These are phyloP conservation scores for Pelargonium citronellum DNA, from an alignment of 441 rosid genomes.

Conservation along the genomic window DNA sequence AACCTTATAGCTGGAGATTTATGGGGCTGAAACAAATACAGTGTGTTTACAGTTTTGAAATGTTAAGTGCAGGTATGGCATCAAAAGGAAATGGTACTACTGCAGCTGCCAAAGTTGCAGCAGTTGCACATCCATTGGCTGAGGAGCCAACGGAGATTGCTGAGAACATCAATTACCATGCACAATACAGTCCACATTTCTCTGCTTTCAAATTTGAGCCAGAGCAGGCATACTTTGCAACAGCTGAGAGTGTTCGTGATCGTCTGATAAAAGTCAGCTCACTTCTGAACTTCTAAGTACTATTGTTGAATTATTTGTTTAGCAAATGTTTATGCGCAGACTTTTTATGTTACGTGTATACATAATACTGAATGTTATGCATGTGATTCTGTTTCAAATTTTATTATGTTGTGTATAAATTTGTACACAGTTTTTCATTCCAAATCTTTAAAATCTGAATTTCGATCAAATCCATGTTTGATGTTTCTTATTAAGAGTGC, in stretches of 20 bases:
- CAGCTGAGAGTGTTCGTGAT: slow-evolving; percentile 89
- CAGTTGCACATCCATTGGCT: slow-evolving; percentile 57
- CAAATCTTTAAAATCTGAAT: too few species aligned
- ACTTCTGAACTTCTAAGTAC: slow-evolving; percentile 3
- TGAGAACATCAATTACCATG: slow-evolving; percentile 73
- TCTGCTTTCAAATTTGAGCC: slow-evolving; percentile 83
- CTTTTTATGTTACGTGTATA: neutral
- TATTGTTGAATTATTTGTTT: neutral
- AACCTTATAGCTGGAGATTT: neutral
- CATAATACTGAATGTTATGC: neutral
- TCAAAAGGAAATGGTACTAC: slow-evolving; percentile 27
- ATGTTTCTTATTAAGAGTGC: slow-evolving; percentile 3
- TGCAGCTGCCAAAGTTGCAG: slow-evolving; percentile 40
- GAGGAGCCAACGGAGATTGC: slow-evolving; percentile 58
- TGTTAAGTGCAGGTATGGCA: slow-evolving; percentile 36
- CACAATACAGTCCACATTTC: slow-evolving; percentile 81
- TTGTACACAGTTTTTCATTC: neutral
- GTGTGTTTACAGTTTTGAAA: neutral
- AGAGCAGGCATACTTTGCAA: slow-evolving; percentile 82
- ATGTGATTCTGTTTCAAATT: neutral
- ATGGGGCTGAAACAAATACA: neutral
- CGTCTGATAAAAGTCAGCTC: slow-evolving; percentile 64
- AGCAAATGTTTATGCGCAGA: neutral
- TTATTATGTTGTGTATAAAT: neutral
- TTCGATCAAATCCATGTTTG: too few species aligned